Percentiles rank a stretch among this genome's conserved stretches.
These are phyloP conservation scores for Boletus bicolor DNA, from an alignment of 768 basidiomycete genomes.

Conservation along the genomic window DNA sequence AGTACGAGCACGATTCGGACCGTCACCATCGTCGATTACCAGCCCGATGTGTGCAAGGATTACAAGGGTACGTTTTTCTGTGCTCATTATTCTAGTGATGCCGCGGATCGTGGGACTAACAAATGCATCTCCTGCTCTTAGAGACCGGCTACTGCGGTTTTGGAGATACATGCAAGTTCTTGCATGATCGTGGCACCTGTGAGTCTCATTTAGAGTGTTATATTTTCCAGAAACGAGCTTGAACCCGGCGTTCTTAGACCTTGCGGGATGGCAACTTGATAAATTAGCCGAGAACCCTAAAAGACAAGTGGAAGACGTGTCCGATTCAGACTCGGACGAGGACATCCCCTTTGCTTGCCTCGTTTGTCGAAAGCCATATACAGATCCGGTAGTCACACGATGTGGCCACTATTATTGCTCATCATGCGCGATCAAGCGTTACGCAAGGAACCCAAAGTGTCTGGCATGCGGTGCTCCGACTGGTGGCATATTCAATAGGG, in stretches of 20 bases:
- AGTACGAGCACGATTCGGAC: conserved; percentile 81
- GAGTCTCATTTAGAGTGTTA: conserved; percentile 32
- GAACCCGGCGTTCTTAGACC: conserved; percentile 48
- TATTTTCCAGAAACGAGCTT: conserved; percentile 5
- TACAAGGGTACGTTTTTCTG: conserved; percentile 78
- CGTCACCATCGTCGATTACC: conserved; percentile 95
- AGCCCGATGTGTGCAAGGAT: conserved; percentile 99
- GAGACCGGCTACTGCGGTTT: conserved; percentile 99
- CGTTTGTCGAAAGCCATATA: conserved; percentile 92
- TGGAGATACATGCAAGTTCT: conserved; percentile 98
- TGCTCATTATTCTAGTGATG: neutral
- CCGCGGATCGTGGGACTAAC: conserved; percentile 19
- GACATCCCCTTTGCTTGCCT: conserved; percentile 98
- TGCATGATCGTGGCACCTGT: conserved; percentile 97
- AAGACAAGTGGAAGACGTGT: conserved; percentile 53
- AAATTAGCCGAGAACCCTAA: conserved; percentile 79
- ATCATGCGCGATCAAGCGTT: conserved; percentile 92
- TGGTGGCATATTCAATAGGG: conserved; percentile 94
- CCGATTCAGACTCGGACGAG: conserved; percentile 71
- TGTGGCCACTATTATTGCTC: conserved; percentile 98
- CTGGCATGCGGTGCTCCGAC: conserved; percentile 92
- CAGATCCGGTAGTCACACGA: conserved; percentile 91
- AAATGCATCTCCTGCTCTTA: conserved; percentile 28
- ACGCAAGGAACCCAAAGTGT: conserved; percentile 92
- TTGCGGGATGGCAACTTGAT: conserved; percentile 99